Percentiles rank a stretch among this genome's conserved stretches.
Conservation (phyloP, 176 grass and related monocot genomes). For the Triticum monococcum region DNA sequence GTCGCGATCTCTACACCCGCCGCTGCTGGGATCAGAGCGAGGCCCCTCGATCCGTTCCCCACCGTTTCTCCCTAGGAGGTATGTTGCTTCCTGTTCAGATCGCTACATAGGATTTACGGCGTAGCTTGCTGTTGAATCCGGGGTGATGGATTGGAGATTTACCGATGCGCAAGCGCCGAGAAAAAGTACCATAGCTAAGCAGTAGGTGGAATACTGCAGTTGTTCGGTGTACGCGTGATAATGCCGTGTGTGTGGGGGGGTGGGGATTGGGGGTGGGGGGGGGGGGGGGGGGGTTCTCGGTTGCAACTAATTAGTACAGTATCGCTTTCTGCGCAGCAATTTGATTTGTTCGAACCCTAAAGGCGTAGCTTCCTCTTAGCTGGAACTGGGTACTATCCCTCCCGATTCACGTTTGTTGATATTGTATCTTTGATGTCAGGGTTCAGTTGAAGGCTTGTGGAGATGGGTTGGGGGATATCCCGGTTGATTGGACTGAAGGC, state of each 20-base stretch:
- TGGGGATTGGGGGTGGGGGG: too few relatives aligned
- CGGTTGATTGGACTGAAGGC: constrained; percentile 68
- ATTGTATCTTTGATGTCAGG: constrained; percentile 27
- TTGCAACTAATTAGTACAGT: background rate
- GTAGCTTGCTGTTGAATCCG: background rate
- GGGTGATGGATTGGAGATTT: background rate
- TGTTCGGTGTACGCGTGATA: background rate
- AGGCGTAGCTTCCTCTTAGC: background rate
- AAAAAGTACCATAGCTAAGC: background rate
- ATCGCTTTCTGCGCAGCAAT: background rate
- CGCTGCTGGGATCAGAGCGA: background rate
- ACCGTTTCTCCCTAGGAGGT: background rate
- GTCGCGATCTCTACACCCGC: background rate
- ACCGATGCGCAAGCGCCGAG: background rate
- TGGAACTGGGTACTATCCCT: background rate
- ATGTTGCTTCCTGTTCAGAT: background rate
- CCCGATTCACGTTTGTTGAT: background rate
- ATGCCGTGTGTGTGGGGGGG: too few relatives aligned
- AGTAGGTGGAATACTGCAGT: background rate
- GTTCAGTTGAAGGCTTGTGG: constrained; percentile 28
- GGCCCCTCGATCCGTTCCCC: background rate
- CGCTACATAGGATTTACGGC: background rate
- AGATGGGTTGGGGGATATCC: constrained; percentile 79
- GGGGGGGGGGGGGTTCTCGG: background rate
- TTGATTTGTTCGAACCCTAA: background rate